These are phyloP conservation scores for Apiotrichum veenhuisii DNA, from an alignment of 1,284 basidiomycete species.

Conservation along the genomic window DNA sequence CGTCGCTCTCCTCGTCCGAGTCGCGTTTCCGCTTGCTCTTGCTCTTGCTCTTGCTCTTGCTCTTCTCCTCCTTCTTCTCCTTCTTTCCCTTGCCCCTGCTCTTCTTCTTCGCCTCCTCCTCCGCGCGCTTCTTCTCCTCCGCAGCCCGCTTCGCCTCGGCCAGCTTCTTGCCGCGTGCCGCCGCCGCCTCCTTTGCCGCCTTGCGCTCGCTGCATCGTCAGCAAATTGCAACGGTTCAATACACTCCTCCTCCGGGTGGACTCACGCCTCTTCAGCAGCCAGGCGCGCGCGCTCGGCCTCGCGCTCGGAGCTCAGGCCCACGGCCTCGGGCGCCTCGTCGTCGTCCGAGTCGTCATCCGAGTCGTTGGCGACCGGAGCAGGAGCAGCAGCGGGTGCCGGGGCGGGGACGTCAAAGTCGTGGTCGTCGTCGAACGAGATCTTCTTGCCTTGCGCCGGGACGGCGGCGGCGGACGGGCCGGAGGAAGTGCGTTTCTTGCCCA, in stretches of 20 bases:
- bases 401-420: conserved; percentile 8
- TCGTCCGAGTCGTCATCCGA: conserved; percentile 22
- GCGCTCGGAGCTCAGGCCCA: conserved; percentile 21
- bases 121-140: not conserved
- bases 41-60: conserved; percentile 6
- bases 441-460: conserved; percentile 25
- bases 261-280: conserved; percentile 23
- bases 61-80: conserved; percentile 1
- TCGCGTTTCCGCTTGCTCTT: conserved; percentile 11
- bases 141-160: conserved; percentile 15
- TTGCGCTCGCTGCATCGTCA: not conserved
- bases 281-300: not conserved
- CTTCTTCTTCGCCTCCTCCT: conserved; percentile 3
- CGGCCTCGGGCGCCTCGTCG: conserved; percentile 41
- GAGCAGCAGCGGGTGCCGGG: not conserved
- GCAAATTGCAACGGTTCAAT: not conserved
- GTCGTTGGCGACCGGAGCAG: conserved; percentile 4
- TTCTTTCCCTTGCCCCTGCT: conserved; percentile 7
- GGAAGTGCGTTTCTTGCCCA: conserved; percentile 17
- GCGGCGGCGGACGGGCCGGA: conserved; percentile 13
- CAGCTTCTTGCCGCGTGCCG: conserved; percentile 22
- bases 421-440: conserved; percentile 28
- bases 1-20: conserved; percentile 5
- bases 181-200: conserved; percentile 19
- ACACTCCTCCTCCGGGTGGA: too few relatives aligned